phyloP scores from a whole-genome alignment of 139 green algal genomes.

The Mesotaenium endlicherianum region DNA sequence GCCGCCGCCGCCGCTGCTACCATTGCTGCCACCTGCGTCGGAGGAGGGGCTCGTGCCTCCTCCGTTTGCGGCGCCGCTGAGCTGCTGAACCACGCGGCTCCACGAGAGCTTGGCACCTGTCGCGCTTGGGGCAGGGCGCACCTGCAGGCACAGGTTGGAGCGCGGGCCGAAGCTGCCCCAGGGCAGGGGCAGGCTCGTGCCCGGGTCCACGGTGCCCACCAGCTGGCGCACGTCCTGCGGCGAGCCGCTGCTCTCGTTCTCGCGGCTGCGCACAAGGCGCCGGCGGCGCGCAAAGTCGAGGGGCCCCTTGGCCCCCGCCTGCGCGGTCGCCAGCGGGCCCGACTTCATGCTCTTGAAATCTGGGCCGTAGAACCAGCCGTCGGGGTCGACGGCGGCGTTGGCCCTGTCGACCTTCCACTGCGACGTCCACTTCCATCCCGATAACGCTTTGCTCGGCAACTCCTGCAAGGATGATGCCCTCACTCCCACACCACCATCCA shows the following conservation, averaged over 20 bases:
- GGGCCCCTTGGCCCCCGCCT: slow-evolving; percentile 22
- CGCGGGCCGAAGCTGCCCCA: slow-evolving; percentile 29
- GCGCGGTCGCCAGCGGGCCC: not conserved
- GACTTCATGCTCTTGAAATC: slow-evolving; percentile 43
- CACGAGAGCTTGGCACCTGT: not conserved
- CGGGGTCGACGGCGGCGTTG: slow-evolving; percentile 56
- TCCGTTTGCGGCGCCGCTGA: no score
- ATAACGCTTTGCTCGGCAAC: not conserved
- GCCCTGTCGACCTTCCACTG: slow-evolving; percentile 66
- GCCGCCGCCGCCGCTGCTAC: not conserved
- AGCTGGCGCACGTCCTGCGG: not conserved
- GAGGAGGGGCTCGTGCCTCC: no score
- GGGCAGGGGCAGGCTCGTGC: slow-evolving; percentile 1
- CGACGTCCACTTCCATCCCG: slow-evolving; percentile 74
- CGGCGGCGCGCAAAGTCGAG: slow-evolving; percentile 60
- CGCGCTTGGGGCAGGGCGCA: slow-evolving; percentile 9
- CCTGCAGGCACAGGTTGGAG: slow-evolving; percentile 42
- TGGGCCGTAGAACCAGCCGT: slow-evolving; percentile 69
- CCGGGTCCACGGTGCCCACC: slow-evolving; percentile 23
- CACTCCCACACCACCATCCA: no score
- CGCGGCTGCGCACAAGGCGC: slow-evolving; percentile 39
- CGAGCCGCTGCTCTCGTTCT: not conserved
- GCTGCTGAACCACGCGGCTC: slow-evolving; percentile 4
- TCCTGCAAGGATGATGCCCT: not conserved
- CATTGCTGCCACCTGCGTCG: not conserved